Conservation (phyloP, 2,329 filamentous ascomycete species). For the Macrophomina phaseolina region DNA sequence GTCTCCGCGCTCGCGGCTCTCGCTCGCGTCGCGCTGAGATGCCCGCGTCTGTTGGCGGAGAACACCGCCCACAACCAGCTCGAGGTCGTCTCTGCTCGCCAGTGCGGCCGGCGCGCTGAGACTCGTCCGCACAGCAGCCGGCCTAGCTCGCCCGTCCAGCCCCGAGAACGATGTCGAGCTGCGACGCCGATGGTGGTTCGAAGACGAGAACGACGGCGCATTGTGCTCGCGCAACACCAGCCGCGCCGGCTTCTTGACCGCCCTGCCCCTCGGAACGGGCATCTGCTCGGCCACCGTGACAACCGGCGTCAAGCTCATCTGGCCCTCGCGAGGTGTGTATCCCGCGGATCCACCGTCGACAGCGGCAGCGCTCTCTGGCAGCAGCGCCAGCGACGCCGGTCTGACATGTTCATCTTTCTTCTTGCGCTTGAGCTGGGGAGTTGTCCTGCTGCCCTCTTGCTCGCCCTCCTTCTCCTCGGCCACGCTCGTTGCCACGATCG, state of each 20-base stretch:
- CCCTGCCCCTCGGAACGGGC: conserved; percentile 26
- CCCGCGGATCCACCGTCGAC: conserved; percentile 18
- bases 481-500: conserved; percentile 26
- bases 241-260: conserved; percentile 35
- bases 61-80: conserved; percentile 22
- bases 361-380: background rate
- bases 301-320: conserved; percentile 36
- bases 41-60: background rate
- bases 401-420: background rate
- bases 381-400: too few species aligned
- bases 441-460: background rate
- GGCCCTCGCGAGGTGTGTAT: conserved; percentile 28
- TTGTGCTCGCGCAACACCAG: conserved; percentile 31
- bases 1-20: background rate
- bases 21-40: background rate
- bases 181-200: background rate
- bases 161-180: background rate
- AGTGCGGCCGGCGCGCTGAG: background rate
- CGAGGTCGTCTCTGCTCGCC: background rate
- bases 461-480: background rate
- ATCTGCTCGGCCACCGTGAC: conserved; percentile 44
- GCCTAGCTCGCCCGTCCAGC: background rate
- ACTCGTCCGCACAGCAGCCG: conserved; percentile 21
- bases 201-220: background rate
- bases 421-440: background rate